Base-by-base conservation (phyloP, 2,329 filamentous ascomycete genomes). In the Fusarium sambucinum region DNA sequence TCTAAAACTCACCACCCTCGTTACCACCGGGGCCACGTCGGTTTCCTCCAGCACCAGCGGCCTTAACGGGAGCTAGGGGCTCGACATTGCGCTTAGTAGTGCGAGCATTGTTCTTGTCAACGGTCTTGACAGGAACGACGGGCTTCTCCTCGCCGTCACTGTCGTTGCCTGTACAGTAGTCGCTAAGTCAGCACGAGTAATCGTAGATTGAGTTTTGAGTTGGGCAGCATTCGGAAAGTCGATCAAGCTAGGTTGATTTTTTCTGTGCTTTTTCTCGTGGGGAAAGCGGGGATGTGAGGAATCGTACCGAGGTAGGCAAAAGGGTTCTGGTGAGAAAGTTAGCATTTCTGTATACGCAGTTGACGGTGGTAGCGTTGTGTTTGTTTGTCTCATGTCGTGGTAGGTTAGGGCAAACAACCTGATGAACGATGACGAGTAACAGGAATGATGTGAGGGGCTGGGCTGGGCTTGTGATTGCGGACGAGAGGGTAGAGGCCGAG, bases 291-390 rank as follows among this genome's bases (percentile, higher is more conserved):
- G 72, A 66, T 69, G 52, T 68, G 46, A 56, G 71, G 68, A 68
- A 73, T 79, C 83, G 78, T 97, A 98, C 96, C 95, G 88, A 99
- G 93, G 86, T 97, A 91, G 89, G 96, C 95, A 89, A 92, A 98
- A 80, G 92, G 90, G 89, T 99, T 99, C 96, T 98, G 74, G 27
- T 11, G n/a, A 37, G n/a, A 23, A 37, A 51, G 63, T 74, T 72
- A 74, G 72, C 59, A 63, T 63, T 56, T 19, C 42, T 51, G 47
- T 54, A 33, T 41, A 29, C 16, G 33, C 44, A 38, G 35, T 29
- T 45, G 40, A 29, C 32, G 27, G 33, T 60, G 33, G 35, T 27
- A 25, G 12, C 29, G 37, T 56, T 33, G 12, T 56, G 23, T 59
- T 63, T 52, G 51, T 42, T 41, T 46, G 51, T 35, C 35, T 29